Evolutionary conservation across 805 yeast species (phyloP), one percentile per base, ranked within the genome.

Genomic region (Maudiozyma bulderi): DNA sequence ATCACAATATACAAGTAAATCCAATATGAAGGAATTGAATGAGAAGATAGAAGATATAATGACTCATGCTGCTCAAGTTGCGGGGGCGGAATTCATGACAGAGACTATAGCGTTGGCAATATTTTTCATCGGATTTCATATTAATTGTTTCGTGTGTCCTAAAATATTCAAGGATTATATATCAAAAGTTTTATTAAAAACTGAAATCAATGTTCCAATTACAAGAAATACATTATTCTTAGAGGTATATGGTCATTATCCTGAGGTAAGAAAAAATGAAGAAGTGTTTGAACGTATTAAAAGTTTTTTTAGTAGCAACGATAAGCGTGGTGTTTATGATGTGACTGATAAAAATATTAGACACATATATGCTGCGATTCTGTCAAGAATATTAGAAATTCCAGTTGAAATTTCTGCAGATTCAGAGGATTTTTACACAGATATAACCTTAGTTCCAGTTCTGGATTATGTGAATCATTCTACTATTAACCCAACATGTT

Each of bases 401-500:
- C 90, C 91, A 0, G 67, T 70, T 57, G 64, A 56, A n/a, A 53
- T 54, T 1, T 55, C 54, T 8, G 50, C 37, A 8, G 50, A 46
- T 1, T 52, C 57, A 6, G 74, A 69, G 10, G 77, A 73, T 42
- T 80, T 69, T 52, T 56, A 61, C 5, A 75, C 76, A 5, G 74
- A 76, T 45, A 71, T 80, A 0, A 75, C 86, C 0, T 60, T 84
- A 48, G 86, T 83, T 0, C 89, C 91, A 0, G 51, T 81, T 1
- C 56, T 84, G 32, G 91, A 84, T 61, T 84, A 77, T 70, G 84
- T 76, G 6, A 84, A 84, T 59, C 91, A 84, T 59, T 65, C 68
- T 39, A 63, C 61, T 20, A 65, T 68, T 41, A 62, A 60, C 20
- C 39, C 55, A 30, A 66, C 68, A 43, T 81, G 80, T 61, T 77